These are phyloP conservation scores for Triglochin maritima DNA, from an alignment of 106 monocot genomes.

Conservation along the genomic window DNA sequence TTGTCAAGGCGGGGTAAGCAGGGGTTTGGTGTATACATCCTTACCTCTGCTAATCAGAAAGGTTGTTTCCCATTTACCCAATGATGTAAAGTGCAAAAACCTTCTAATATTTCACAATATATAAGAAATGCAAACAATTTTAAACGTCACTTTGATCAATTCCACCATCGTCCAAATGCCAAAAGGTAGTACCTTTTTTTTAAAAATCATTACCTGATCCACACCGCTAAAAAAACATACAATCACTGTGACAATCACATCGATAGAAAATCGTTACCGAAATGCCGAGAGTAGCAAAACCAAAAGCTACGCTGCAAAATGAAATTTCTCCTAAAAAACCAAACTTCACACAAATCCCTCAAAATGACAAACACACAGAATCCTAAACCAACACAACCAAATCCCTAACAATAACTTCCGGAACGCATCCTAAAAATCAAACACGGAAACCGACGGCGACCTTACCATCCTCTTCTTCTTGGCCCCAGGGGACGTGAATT, in stretches of 20 bases:
- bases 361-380: neutral
- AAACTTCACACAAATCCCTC: neutral
- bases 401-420: neutral
- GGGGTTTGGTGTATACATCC: no score
- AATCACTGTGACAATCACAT: neutral
- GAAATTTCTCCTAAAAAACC: neutral
- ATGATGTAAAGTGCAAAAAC: no score
- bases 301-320: neutral
- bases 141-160: no score
- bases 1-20: no score
- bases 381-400: neutral
- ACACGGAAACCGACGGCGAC: neutral
- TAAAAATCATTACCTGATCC: neutral
- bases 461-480: conserved; percentile 66
- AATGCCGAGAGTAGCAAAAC: neutral
- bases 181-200: no score
- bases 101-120: no score
- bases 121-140: no score
- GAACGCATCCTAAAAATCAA: neutral
- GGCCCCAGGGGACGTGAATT: conserved; percentile 70
- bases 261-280: neutral
- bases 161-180: no score
- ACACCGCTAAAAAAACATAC: no score
- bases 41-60: no score
- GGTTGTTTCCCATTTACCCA: no score